phyloP scores from a whole-genome alignment of 176 grass and related monocot species.

The sorghum (Sorghum bicolor) region DNA sequence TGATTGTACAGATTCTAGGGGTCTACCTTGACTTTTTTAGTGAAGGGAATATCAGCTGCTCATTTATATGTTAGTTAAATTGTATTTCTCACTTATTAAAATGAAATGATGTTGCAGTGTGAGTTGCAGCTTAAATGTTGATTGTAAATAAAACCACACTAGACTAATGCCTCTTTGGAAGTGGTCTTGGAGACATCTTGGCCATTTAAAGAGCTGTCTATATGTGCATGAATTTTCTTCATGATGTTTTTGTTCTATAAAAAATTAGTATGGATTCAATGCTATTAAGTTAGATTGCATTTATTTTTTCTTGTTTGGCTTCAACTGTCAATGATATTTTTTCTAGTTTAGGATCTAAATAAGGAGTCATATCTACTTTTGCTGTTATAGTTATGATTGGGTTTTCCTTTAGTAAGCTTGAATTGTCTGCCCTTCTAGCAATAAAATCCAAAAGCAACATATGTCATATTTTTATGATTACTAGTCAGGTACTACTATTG shows the following conservation, averaged over 20 bases:
- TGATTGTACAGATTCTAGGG: background rate
- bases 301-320: background rate
- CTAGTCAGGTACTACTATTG: background rate
- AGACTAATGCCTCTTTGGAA: background rate
- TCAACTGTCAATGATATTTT: background rate
- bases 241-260: background rate
- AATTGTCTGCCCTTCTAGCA: background rate
- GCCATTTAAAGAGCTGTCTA: background rate
- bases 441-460: background rate
- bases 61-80: background rate
- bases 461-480: background rate
- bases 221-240: background rate
- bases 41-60: background rate
- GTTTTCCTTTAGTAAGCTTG: background rate
- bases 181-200: background rate
- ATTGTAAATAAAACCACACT: background rate
- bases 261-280: background rate
- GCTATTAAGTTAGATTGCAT: background rate
- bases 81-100: conserved; percentile 10
- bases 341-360: background rate
- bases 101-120: background rate
- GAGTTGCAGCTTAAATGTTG: background rate
- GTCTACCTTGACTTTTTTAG: background rate
- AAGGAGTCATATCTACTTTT: background rate
- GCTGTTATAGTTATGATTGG: background rate